Conservation (phyloP, 73 alveolate species). For the Symbiodinium pilosum region DNA sequence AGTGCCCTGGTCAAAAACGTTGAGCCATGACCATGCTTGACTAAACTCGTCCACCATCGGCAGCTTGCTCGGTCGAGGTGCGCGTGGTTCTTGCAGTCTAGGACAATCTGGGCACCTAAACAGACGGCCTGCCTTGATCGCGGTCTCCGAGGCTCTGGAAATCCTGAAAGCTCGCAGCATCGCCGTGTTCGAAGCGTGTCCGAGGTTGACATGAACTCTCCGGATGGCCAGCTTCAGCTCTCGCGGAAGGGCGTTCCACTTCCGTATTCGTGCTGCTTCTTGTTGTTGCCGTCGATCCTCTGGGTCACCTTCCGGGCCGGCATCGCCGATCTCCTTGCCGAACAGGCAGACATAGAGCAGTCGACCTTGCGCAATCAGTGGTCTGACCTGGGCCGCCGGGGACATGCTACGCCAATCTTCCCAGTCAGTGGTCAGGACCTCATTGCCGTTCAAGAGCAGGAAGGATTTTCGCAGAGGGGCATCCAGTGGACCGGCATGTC, state of each 20-base stretch:
- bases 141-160: not conserved
- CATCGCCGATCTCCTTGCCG: not conserved
- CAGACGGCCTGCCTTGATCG: not conserved
- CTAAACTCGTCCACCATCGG: not conserved
- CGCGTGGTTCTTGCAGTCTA: not conserved
- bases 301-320: not conserved
- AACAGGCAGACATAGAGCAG: not conserved
- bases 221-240: not conserved
- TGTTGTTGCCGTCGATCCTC: not conserved
- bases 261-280: not conserved
- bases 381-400: not conserved
- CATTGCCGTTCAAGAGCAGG: not conserved
- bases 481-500: not conserved
- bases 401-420: not conserved
- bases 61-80: not conserved
- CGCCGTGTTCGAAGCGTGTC: not conserved
- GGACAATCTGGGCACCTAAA: not conserved
- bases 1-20: not conserved
- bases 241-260: not conserved
- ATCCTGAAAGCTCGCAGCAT: not conserved
- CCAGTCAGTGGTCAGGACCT: not conserved
- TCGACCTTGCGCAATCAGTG: not conserved
- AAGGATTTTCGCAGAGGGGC: not conserved
- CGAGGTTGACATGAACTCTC: not conserved
- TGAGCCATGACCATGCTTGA: not conserved